Base-by-base conservation (phyloP, 306 rosid species). In the Cotoneaster glaucophyllus region DNA sequence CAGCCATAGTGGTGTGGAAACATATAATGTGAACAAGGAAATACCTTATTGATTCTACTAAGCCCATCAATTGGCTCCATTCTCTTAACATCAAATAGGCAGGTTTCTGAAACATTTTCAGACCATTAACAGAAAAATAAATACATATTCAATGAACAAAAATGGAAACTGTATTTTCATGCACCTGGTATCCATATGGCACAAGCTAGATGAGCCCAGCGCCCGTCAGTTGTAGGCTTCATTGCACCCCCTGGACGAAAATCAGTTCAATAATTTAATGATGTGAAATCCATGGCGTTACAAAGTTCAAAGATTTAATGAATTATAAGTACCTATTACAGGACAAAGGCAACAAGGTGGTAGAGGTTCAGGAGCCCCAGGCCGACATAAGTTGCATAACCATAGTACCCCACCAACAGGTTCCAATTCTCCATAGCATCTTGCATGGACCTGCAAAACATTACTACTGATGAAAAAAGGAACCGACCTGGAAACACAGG, bases 141-240 rank as follows among this genome's bases (percentile, higher is more conserved):
- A 61, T 44, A 43, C 52, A 67, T 57, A 29, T 31, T 61, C 29
- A 62, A 73, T 61, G 63, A 74, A 29, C 72, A 73, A 50, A 65
- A 76, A 76, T 50, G 64, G 43, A 43, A 82, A 50, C 69, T 24
- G 78, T 67, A 57, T 22, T 76, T 69, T 84, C 71, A 86, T 91
- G 13, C 74, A 95, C 99, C 99, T 75, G 99, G 99, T 85, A 95
- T 95, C 99, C 99, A 95, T 89, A 95, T 95, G 62, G 99, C 99
- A 87, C 99, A 95, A 69, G 99, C 97, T 77, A 95, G 84, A 86
- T 95, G 99, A 82, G 98, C 98, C 99, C 99, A 95, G 59, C 96
- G 90, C 32, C 96, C 99, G 88, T 95, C 98, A 64, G 93, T 92
- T 70, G 99, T 92, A 81, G 98, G 97, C 88, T 95, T 95, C 99